These are phyloP conservation scores for Solanum hybrid DNA, from an alignment of 305 asterid species.

Conservation along the genomic window DNA sequence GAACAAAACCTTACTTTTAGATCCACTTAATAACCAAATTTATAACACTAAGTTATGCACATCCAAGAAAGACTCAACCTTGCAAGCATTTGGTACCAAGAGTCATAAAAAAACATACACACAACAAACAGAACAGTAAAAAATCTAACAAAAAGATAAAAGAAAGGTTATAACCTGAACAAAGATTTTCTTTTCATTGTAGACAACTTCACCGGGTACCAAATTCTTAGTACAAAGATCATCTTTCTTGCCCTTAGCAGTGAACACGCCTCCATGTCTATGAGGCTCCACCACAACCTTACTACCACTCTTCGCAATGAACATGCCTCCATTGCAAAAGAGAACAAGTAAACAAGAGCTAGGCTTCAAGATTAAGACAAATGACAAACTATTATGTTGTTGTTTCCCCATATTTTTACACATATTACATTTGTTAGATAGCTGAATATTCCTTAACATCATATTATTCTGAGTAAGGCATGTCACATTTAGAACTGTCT, in stretches of 20 bases:
- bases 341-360: too few species aligned
- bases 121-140: not conserved
- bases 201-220: conserved; percentile 90
- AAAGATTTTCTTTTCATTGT: conserved; percentile 73
- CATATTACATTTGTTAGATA: too few species aligned
- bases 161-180: conserved; percentile 46
- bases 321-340: too few species aligned
- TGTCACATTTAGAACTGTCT: too few species aligned
- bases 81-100: not conserved
- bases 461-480: too few species aligned
- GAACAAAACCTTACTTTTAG: too few species aligned
- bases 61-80: not conserved
- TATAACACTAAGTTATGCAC: not conserved
- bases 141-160: not conserved
- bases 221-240: conserved; percentile 80
- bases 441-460: too few species aligned
- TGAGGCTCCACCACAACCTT: conserved; percentile 48
- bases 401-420: too few species aligned
- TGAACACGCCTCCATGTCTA: conserved; percentile 23
- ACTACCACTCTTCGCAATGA: too few species aligned
- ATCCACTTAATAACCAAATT: too few species aligned
- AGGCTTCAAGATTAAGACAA: too few species aligned
- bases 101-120: not conserved
- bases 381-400: too few species aligned
- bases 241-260: not conserved